Base-by-base conservation (phyloP, 2,329 filamentous ascomycete genomes). In the Penicillium frequentans region DNA sequence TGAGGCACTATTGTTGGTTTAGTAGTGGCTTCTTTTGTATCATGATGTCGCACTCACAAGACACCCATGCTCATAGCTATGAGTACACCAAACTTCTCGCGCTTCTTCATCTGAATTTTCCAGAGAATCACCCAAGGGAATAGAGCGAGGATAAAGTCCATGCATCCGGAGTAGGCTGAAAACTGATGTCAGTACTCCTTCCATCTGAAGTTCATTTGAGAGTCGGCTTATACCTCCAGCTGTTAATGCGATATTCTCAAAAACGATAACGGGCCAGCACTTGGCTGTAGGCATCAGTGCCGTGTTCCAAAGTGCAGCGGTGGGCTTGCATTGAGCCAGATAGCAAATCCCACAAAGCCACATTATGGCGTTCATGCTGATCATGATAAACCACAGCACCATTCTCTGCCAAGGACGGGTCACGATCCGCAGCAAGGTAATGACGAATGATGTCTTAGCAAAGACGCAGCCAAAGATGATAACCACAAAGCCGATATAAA, bases 91-190 rank as follows among this genome's bases (percentile, higher is more conserved):
- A 63, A n/a, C 27, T 70, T 72, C 48, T 72, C 69, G 9, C 62
- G 60, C 47, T 54, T 61, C 31, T 57, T 62, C 64, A 71, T 72
- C 45, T 70, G 60, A 21, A 72, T 54, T 3, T 62, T 63, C 57
- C 64, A 66, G 9, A 71, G 58, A 14, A 70, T 59, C 16, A 66
- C 31, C 54, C 61, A 70, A 1, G 68, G 68, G 19, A 70, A 62
- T 1, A 64, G 26, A 19, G 68, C 68, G 10, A 72, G 62, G 13
- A 68, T 52, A 33, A 71, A 63, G 45, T 71, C 70, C 59, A 70
- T 63, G 14, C 53, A 55, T 11, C 62, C 64, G 11, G 63, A 65
- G 35, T 66, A 66, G 19, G 61, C 63, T 61, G 27, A 13, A 8
- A 0, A 1, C 0, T 4, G 1, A 5, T 35, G 0, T 49, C 5